Base-by-base conservation (phyloP, 176 grass and related monocot genomes). In the Oryza punctata region DNA sequence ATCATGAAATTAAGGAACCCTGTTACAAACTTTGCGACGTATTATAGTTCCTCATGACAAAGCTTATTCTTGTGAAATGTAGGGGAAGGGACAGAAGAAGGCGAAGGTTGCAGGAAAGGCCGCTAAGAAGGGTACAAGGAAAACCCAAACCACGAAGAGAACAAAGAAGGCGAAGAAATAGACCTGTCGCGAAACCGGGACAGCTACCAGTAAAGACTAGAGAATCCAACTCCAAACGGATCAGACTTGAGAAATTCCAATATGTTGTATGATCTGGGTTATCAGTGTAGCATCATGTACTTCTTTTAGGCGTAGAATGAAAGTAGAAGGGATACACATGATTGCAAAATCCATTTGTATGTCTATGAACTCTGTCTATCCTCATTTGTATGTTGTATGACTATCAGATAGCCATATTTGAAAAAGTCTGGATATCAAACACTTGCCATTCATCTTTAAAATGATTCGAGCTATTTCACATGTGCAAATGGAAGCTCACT, bases 151-250 rank as follows among this genome's bases (percentile, higher is more conserved):
- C 40, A 70, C 76, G 0, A 93, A 88, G 82, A 88, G 87, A 92
- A 84, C 82, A 57, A 95, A 82, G 76, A 95, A 98, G 89, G 74
- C 70, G 13, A 95, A 86, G 85, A 98, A 95, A 89, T 94, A 82
- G 49, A 6, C 35, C 16, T 45, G 57, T 32, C 4, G 10, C 10
- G 61, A 44, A 44, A 61, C 24, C 45, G 40, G 38, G 47, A 11
- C 30, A 7, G 24, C 38, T 40, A 23, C 21, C 21, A 38, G 28
- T 26, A 40, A 70, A 50, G 7, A 54, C 7, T 28, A 45, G 49
- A 72, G 49, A 26, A 70, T 15, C 43, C 30, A 3, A 3, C 67
- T 40, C 24, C 4, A 37, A 33, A 73, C 7, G 12, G 19, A 10
- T 73, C 38, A 75, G 35, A 19, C 63, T 14, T 76, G 47, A 76